A percentile compares a stretch with the other conserved stretches of the same genome.
phyloP scores from a whole-genome alignment of 768 basidiomycete genomes.

The Tricholoma flavovirens region DNA sequence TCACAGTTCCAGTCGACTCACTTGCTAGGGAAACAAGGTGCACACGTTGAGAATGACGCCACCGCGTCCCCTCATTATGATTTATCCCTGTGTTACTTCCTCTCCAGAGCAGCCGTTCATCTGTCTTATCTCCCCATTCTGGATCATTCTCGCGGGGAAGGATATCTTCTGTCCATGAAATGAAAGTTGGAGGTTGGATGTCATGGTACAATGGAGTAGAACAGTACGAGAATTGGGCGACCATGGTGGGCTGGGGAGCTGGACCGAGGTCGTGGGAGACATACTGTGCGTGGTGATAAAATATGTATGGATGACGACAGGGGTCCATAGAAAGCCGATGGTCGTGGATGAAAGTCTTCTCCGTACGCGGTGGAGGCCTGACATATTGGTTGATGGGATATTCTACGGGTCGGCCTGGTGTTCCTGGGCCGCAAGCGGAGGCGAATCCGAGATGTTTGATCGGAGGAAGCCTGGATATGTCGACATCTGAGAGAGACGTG shows the following conservation, averaged over 20 bases:
- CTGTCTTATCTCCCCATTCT: slow-evolving; percentile 54
- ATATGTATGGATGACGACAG: slow-evolving; percentile 31
- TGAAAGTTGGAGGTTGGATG: slow-evolving; percentile 36
- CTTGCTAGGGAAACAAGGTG: slow-evolving; percentile 36
- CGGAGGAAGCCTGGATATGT: slow-evolving; percentile 13
- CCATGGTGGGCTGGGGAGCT: slow-evolving; percentile 25
- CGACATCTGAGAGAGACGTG: slow-evolving; percentile 14
- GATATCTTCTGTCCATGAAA: slow-evolving; percentile 33
- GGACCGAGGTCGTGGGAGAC: slow-evolving; percentile 35
- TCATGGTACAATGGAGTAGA: slow-evolving; percentile 28
- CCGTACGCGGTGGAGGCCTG: slow-evolving; percentile 14
- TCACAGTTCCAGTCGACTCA: slow-evolving; percentile 25
- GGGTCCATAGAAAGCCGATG: slow-evolving; percentile 40
- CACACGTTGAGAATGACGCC: slow-evolving; percentile 43
- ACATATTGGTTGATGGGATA: slow-evolving; percentile 18
- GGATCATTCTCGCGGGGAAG: slow-evolving; percentile 38
- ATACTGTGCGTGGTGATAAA: slow-evolving; percentile 40
- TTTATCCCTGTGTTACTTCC: slow-evolving; percentile 64
- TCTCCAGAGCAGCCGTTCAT: slow-evolving; percentile 59
- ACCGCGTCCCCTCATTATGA: slow-evolving; percentile 28
- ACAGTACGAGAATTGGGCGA: slow-evolving; percentile 41
- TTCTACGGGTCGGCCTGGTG: slow-evolving; percentile 21
- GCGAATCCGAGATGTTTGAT: slow-evolving; percentile 17
- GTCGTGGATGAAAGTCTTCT: slow-evolving; percentile 38
- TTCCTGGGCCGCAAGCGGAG: slow-evolving; percentile 26